These are phyloP conservation scores for Endothia cerciana DNA, from an alignment of 2,329 filamentous ascomycete genomes.

Conservation along the genomic window DNA sequence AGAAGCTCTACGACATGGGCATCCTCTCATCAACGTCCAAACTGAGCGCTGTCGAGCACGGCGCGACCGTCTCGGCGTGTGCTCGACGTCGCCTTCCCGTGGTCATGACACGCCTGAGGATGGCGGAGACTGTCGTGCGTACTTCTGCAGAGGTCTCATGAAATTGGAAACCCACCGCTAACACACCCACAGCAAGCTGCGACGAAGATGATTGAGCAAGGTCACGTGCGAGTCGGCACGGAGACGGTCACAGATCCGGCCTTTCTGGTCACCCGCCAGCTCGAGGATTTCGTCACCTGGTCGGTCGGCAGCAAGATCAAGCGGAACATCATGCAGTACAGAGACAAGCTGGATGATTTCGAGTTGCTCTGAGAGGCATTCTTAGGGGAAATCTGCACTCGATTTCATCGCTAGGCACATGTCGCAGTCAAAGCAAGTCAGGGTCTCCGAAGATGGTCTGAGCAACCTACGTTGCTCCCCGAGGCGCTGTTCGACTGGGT, in stretches of 20 bases:
- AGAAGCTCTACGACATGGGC: constrained; percentile 93
- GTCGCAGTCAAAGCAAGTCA: neutral
- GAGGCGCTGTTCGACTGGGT: neutral
- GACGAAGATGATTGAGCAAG: constrained; percentile 88
- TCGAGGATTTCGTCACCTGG: constrained; percentile 98
- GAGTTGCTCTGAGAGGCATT: constrained; percentile 70
- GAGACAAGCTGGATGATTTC: constrained; percentile 94
- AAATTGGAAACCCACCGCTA: neutral
- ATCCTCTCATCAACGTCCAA: constrained; percentile 77
- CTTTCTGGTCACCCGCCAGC: constrained; percentile 83
- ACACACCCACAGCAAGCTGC: constrained; percentile 60
- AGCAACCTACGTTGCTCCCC: neutral
- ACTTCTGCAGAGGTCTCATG: neutral
- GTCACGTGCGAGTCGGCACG: constrained; percentile 88
- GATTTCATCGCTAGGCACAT: neutral
- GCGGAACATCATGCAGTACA: constrained; percentile 91
- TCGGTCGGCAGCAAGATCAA: constrained; percentile 96
- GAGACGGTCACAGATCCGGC: constrained; percentile 90
- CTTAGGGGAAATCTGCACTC: neutral
- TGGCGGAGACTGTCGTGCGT: constrained; percentile 80
- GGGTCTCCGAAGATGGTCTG: neutral
- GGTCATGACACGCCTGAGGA: constrained; percentile 84
- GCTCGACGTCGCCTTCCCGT: constrained; percentile 83
- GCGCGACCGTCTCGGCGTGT: constrained; percentile 87
- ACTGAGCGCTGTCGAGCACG: constrained; percentile 83